Evolutionary conservation across 306 rosid genomes (phyloP), one percentile per base, ranked within the genome.

Genomic region (Acacia melanoxylon): DNA sequence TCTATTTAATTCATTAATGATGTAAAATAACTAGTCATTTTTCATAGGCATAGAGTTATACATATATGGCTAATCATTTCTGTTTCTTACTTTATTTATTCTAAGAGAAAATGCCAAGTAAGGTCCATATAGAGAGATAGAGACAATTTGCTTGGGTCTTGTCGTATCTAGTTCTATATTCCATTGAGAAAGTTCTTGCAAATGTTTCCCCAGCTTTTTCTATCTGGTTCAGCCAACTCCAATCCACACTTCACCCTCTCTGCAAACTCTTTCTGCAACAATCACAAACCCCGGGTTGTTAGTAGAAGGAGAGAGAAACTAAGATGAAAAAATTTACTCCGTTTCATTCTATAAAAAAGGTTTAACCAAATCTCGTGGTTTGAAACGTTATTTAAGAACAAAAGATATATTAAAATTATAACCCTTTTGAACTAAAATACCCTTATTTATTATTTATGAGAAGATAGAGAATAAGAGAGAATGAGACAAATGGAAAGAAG

Each of bases 171-270:
- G 16, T 19, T 11, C 35, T 83, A 78, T 72, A 41, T 68, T 42
- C 88, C 84, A 13, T 81, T 84, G 80, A 93, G 96, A 83, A 93
- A 93, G 69, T 76, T 87, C 77, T 80, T 84, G 89, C 96, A 90
- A 24, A 89, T 89, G 77, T 44, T 90, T 72, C 81, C 80, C 94
- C 89, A 89, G 41, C 76, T 77, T 82, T 80, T 82, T 73, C 86
- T 84, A 51, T 90, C 92, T 72, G 93, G 88, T 61, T 91, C 94
- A 2, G 82, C 75, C 14, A 77, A 70, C 45, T 89, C 74, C 72
- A 89, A n/a, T 42, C 68, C 80, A n/a, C 72, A 20, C 88, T 83
- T 91, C 49, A 85, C 90, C 10, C 85, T 82, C 68, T 93, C 91
- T 0, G 87, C 93, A 40, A 87, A 90, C 33, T 24, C 86, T 83